Evolutionary conservation across 306 rosid species (phyloP).

Genomic region (Lathyrus tuberosus): DNA sequence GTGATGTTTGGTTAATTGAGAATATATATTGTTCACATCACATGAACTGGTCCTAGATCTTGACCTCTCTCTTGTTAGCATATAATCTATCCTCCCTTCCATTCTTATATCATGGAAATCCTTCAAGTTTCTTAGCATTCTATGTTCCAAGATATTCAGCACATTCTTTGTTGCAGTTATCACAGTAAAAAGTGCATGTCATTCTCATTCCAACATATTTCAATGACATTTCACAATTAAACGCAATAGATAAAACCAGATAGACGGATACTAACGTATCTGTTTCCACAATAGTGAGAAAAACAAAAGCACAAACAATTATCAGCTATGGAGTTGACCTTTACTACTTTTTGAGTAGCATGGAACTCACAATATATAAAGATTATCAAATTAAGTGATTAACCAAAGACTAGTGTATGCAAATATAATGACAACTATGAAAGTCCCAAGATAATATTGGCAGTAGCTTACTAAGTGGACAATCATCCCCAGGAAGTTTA

Average conservation of each 20-base stretch:
- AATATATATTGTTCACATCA: no score
- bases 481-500: constrained; percentile 90
- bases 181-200: neutral
- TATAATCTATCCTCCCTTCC: no score
- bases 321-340: neutral
- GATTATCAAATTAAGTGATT: constrained; percentile 10
- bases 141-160: no score
- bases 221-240: neutral
- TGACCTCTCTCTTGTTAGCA: no score
- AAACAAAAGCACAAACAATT: constrained; percentile 16
- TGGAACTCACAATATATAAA: constrained; percentile 2
- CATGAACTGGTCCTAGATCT: no score
- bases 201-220: neutral
- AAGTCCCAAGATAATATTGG: constrained; percentile 6
- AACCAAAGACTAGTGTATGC: constrained; percentile 1
- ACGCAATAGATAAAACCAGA: neutral
- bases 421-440: constrained; percentile 5
- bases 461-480: constrained; percentile 75
- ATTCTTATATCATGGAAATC: no score
- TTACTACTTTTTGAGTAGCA: constrained; percentile 14
- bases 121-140: no score
- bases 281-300: neutral
- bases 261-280: no score
- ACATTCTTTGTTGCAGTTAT: no score
- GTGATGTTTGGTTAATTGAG: no score